A percentile compares a stretch with the other conserved stretches of the same genome.
Conservation (phyloP, 441 rosid genomes). For the Populus hybrid region DNA sequence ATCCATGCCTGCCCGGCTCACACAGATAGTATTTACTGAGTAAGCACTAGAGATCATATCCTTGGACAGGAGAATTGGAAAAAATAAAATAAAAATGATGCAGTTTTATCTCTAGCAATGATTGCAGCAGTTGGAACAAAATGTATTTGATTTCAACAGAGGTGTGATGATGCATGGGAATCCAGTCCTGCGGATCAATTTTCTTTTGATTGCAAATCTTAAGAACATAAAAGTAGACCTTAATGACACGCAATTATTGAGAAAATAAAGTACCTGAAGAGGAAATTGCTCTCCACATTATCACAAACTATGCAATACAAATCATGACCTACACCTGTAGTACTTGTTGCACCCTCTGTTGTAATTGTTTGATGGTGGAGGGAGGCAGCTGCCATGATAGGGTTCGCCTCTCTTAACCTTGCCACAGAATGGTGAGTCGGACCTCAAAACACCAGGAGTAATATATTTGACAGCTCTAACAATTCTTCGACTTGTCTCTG, state of each 20-base stretch:
- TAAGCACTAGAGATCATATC: neutral
- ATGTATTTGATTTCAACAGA: neutral
- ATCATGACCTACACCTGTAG: constrained; percentile 8
- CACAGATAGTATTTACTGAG: neutral
- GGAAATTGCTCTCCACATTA: neutral
- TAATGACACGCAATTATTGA: neutral
- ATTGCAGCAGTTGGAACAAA: neutral
- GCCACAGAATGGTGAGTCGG: neutral
- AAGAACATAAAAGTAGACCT: neutral
- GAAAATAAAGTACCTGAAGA: neutral
- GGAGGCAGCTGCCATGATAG: constrained; percentile 15
- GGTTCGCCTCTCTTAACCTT: neutral
- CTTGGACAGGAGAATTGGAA: neutral
- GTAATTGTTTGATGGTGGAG: constrained; percentile 5
- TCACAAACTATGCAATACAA: neutral
- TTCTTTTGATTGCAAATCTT: neutral
- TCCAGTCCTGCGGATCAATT: neutral
- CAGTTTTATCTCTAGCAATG: neutral
- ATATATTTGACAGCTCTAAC: neutral
- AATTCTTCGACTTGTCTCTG: constrained; percentile 7
- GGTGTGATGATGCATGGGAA: neutral
- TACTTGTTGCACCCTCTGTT: constrained; percentile 3
- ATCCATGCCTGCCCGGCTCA: too few relatives aligned
- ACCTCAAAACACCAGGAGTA: neutral
- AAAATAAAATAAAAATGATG: neutral